These are phyloP conservation scores for Vittaforma corneae DNA, from an alignment of 371 early-diverging fungal species.

Conservation along the genomic window DNA sequence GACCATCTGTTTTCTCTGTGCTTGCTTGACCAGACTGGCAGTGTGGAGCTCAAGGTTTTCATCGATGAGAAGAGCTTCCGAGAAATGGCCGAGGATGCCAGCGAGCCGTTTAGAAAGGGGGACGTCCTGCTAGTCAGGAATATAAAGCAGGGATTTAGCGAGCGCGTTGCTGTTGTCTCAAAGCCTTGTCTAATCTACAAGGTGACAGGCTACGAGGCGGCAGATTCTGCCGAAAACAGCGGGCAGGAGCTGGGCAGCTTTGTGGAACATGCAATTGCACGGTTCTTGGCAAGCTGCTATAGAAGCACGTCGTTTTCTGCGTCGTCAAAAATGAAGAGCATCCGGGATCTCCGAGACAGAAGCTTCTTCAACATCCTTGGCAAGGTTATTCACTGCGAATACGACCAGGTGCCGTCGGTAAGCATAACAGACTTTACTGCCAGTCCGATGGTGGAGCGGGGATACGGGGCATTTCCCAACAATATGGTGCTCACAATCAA, in stretches of 20 bases:
- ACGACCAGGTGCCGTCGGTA: not conserved
- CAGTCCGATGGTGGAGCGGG: not conserved
- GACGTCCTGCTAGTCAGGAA: constrained; percentile 3
- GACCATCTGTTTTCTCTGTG: constrained; percentile 15
- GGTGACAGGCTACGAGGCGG: no score
- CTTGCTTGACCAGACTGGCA: constrained; percentile 10
- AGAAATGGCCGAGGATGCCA: not conserved
- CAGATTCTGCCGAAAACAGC: no score
- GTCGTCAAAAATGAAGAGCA: constrained; percentile 6
- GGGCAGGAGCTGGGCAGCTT: no score
- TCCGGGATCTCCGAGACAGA: not conserved
- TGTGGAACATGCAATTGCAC: no score
- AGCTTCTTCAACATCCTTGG: not conserved
- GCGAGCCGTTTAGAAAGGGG: not conserved
- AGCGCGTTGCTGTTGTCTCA: no score
- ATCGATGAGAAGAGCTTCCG: not conserved
- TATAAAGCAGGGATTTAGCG: no score
- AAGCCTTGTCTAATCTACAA: no score
- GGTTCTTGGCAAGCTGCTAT: no score
- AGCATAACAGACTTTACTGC: constrained; percentile 9
- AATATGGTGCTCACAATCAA: constrained; percentile 1
- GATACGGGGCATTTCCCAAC: not conserved
- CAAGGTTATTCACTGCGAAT: not conserved
- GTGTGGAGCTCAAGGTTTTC: constrained; percentile 11
- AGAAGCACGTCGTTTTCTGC: no score